Evolutionary conservation across 164 flowering plant genomes (phyloP).

Genomic region (Chloranthus sessilifolius): DNA sequence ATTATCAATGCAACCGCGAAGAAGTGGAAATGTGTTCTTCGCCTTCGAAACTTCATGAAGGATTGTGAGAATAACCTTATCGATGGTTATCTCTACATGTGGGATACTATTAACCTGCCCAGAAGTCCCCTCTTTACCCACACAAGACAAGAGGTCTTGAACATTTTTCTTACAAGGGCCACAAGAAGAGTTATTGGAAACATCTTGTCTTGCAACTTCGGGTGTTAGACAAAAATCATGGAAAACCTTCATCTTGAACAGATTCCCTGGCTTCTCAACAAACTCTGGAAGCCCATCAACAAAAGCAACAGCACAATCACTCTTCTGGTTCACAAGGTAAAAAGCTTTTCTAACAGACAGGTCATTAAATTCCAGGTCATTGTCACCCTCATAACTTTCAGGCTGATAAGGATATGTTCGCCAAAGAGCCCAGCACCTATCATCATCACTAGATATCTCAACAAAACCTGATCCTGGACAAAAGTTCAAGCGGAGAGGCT

Average conservation of each 20-base stretch:
- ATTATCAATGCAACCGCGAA: conserved; percentile 42
- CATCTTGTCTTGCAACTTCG: conserved; percentile 15
- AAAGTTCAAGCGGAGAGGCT: conserved; percentile 58
- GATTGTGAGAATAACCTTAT: conserved; percentile 52
- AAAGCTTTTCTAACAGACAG: conserved; percentile 35
- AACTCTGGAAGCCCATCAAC: conserved; percentile 74
- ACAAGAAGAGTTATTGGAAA: conserved; percentile 8
- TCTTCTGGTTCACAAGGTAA: conserved; percentile 78
- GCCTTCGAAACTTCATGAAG: conserved; percentile 63
- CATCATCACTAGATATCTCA: conserved; percentile 55
- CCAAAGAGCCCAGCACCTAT: conserved; percentile 58
- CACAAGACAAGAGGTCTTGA: not conserved
- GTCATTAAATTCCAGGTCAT: conserved; percentile 43
- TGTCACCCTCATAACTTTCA: conserved; percentile 45
- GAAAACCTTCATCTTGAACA: conserved; percentile 72
- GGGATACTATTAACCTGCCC: conserved; percentile 20
- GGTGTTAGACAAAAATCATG: conserved; percentile 21
- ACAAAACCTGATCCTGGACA: conserved; percentile 61
- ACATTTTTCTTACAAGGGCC: conserved; percentile 17
- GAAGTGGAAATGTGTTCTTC: conserved; percentile 60
- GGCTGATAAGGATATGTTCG: conserved; percentile 37
- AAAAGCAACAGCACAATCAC: conserved; percentile 63
- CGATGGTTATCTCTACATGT: conserved; percentile 40
- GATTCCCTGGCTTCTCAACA: conserved; percentile 83
- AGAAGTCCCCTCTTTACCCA: conserved; percentile 21